Conservation (phyloP, 2,329 filamentous ascomycete genomes). For the Paraphaeosphaeria sporulosa region DNA sequence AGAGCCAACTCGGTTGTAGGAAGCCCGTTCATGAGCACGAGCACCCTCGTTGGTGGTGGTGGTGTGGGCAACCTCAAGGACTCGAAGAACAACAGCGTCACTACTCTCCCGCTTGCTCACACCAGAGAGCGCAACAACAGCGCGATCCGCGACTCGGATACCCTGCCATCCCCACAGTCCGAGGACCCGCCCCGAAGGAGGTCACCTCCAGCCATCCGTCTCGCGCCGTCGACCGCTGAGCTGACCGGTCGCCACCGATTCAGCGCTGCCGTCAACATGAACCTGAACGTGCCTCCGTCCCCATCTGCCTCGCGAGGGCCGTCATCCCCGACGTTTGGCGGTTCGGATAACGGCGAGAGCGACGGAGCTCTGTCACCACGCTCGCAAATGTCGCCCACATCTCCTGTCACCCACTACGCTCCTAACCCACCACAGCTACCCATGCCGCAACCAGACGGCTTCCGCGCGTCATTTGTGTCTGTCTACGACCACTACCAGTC, state of each 20-base stretch:
- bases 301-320: constrained; percentile 31
- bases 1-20: constrained; percentile 41
- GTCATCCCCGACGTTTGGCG: constrained; percentile 33
- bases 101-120: constrained; percentile 39
- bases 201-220: constrained; percentile 26
- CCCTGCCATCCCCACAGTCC: constrained; percentile 21
- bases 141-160: constrained; percentile 25
- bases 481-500: constrained; percentile 30
- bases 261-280: constrained; percentile 46
- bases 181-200: constrained; percentile 29
- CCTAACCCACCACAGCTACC: constrained; percentile 33
- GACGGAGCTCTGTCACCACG: constrained; percentile 32
- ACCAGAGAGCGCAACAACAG: constrained; percentile 20
- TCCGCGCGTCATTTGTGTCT: constrained; percentile 34
- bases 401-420: constrained; percentile 34
- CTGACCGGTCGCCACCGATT: constrained; percentile 44
- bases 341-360: constrained; percentile 36
- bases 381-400: constrained; percentile 25
- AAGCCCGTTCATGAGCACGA: constrained; percentile 42
- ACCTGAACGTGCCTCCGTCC: constrained; percentile 41
- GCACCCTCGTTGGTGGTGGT: constrained; percentile 43
- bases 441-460: constrained; percentile 37
- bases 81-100: constrained; percentile 44
- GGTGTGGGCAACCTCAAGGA: constrained; percentile 41
- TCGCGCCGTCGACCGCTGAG: constrained; percentile 48